A percentile compares a stretch with the other conserved stretches of the same genome.
These are phyloP conservation scores for Neonectria neomacrospora DNA, from an alignment of 2,329 filamentous ascomycete genomes.

Conservation along the genomic window DNA sequence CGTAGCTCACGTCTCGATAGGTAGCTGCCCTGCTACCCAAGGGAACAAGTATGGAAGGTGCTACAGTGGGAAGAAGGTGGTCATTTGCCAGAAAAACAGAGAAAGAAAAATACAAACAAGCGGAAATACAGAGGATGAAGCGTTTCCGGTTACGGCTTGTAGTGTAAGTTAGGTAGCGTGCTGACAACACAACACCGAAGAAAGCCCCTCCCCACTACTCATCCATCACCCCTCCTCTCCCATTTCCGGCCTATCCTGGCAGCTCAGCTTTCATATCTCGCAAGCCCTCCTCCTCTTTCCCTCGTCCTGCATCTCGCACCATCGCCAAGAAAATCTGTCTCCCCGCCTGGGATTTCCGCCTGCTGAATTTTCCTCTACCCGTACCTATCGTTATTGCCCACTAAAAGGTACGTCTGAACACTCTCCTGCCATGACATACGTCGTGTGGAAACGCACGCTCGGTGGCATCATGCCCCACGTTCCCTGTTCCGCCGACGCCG, in stretches of 20 bases:
- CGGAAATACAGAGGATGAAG: not conserved
- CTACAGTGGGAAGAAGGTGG: not conserved
- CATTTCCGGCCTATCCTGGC: not conserved
- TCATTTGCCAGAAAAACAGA: not conserved
- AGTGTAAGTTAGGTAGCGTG: not conserved
- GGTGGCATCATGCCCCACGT: slow-evolving; percentile 42
- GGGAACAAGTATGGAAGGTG: not conserved
- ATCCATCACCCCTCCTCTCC: not conserved
- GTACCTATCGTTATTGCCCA: not conserved
- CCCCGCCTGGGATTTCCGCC: not conserved
- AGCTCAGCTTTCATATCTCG: not conserved
- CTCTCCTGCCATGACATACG: slow-evolving; percentile 29
- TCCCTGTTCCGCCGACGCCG: slow-evolving; percentile 29
- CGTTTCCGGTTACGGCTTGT: not conserved
- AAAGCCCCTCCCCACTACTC: not conserved
- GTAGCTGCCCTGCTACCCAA: not conserved
- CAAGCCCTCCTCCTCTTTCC: not conserved
- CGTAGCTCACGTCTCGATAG: not conserved
- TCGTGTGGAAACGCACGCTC: slow-evolving; percentile 32
- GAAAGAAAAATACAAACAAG: no score
- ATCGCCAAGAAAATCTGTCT: not conserved
- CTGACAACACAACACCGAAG: not conserved
- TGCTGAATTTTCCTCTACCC: not conserved
- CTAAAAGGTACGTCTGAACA: not conserved
- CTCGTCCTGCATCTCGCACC: not conserved